Evolutionary conservation across 2,329 filamentous ascomycete species (phyloP).

Genomic region (Diaporthe longicolla): DNA sequence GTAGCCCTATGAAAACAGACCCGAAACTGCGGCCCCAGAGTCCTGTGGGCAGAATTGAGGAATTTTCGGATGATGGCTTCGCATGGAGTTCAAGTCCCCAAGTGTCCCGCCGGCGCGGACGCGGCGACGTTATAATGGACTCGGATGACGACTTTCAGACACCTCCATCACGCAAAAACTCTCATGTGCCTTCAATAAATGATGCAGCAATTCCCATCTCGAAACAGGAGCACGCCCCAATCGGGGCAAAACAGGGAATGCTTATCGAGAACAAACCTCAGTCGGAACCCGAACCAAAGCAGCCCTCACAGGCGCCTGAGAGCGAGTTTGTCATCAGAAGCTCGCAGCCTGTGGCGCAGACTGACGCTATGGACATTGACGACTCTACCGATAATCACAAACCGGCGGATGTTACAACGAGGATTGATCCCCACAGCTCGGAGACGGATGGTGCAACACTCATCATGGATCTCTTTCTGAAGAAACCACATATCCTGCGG

Average conservation of each 20-base stretch:
- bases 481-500: constrained; percentile 52
- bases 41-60: background rate
- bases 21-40: background rate
- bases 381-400: background rate
- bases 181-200: constrained; percentile 46
- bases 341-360: background rate
- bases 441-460: constrained; percentile 50
- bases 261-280: background rate
- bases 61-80: constrained; percentile 30
- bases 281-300: constrained; percentile 22
- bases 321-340: background rate
- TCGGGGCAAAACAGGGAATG: background rate
- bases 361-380: constrained; percentile 21
- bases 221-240: constrained; percentile 16
- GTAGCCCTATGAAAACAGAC: constrained; percentile 5
- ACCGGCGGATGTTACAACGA: constrained; percentile 40
- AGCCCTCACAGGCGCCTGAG: background rate
- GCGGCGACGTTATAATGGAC: constrained; percentile 62
- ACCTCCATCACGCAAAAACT: constrained; percentile 54
- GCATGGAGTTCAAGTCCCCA: constrained; percentile 44
- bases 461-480: constrained; percentile 55
- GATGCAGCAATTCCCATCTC: constrained; percentile 38
- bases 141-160: constrained; percentile 70
- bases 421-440: constrained; percentile 46
- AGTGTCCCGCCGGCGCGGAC: constrained; percentile 44